Conservation (phyloP, 2,329 filamentous ascomycete species). For the Penicillium sp. region DNA sequence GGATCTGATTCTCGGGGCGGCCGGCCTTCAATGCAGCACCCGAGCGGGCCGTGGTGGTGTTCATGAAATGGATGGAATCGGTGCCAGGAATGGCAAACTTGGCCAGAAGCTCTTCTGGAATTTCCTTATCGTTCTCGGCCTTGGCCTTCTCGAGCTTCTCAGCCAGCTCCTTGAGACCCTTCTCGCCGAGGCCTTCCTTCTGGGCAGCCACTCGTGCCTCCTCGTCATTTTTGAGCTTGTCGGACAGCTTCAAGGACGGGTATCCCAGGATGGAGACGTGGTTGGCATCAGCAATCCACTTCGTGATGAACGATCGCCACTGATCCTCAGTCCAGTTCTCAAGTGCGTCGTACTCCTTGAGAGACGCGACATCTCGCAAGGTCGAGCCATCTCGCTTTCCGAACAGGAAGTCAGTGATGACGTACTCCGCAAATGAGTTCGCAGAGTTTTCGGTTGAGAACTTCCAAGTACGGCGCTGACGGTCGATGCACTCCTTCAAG, state of each 20-base stretch:
- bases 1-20: constrained; percentile 66
- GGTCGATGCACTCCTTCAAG: constrained; percentile 80
- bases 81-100: constrained; percentile 80
- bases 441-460: constrained; percentile 81
- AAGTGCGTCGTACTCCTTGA: constrained; percentile 65
- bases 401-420: constrained; percentile 92
- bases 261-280: constrained; percentile 88
- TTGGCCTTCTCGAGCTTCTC: constrained; percentile 81
- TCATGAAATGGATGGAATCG: constrained; percentile 92
- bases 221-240: constrained; percentile 80
- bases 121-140: constrained; percentile 81
- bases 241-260: constrained; percentile 77
- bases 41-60: constrained; percentile 79
- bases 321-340: constrained; percentile 79
- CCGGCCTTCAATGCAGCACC: constrained; percentile 76
- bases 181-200: constrained; percentile 75
- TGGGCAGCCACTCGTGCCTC: constrained; percentile 75
- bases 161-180: constrained; percentile 74
- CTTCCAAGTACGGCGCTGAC: constrained; percentile 79
- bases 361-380: constrained; percentile 58
- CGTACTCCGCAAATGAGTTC: constrained; percentile 77
- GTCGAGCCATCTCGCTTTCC: constrained; percentile 82
- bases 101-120: constrained; percentile 79
- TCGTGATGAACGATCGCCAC: constrained; percentile 79
- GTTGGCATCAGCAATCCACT: constrained; percentile 81